phyloP scores from a whole-genome alignment of 1,284 basidiomycete genomes.

The Bjerkandera adusta region DNA sequence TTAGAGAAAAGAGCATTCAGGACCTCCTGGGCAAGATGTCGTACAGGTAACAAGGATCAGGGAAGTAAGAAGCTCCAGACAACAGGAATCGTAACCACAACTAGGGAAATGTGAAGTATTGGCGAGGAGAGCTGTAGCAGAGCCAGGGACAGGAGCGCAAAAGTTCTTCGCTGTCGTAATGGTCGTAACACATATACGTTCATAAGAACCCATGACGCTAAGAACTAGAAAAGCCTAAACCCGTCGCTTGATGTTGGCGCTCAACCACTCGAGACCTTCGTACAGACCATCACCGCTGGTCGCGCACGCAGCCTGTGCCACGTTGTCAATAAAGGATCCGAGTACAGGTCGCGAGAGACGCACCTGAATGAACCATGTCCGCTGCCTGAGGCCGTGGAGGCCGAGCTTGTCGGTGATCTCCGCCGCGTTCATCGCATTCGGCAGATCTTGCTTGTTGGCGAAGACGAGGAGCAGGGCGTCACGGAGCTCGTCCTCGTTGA shows the following conservation, averaged over 20 bases:
- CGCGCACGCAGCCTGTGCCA: slow-evolving; percentile 87
- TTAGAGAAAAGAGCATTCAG: slow-evolving; percentile 21
- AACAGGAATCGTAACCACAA: slow-evolving; percentile 16
- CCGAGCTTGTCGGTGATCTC: slow-evolving; percentile 99
- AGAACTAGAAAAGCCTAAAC: slow-evolving; percentile 43
- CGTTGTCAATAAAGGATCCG: slow-evolving; percentile 1
- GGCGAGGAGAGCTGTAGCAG: slow-evolving; percentile 7
- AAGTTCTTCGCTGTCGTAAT: slow-evolving; percentile 32
- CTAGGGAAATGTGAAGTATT: slow-evolving; percentile 19
- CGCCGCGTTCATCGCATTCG: slow-evolving; percentile 99
- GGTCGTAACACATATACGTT: slow-evolving; percentile 41
- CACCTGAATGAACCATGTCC: slow-evolving; percentile 99
- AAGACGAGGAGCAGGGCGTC: slow-evolving; percentile 98
- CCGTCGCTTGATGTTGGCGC: slow-evolving; percentile 85
- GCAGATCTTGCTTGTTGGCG: slow-evolving; percentile 99
- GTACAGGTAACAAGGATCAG: slow-evolving; percentile 13
- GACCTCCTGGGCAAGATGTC: slow-evolving; percentile 16
- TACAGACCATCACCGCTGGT: slow-evolving; percentile 99
- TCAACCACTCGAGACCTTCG: slow-evolving; percentile 97
- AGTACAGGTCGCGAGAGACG: slow-evolving; percentile 27
- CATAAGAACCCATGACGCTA: slow-evolving; percentile 26
- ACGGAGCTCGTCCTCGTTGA: slow-evolving; percentile 99
- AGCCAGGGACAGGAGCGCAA: slow-evolving; percentile 21
- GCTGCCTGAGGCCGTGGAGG: slow-evolving; percentile 93
- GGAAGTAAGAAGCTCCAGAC: slow-evolving; percentile 17